phyloP scores from a whole-genome alignment of 1,284 basidiomycete genomes.

The Ustilago tritici region DNA sequence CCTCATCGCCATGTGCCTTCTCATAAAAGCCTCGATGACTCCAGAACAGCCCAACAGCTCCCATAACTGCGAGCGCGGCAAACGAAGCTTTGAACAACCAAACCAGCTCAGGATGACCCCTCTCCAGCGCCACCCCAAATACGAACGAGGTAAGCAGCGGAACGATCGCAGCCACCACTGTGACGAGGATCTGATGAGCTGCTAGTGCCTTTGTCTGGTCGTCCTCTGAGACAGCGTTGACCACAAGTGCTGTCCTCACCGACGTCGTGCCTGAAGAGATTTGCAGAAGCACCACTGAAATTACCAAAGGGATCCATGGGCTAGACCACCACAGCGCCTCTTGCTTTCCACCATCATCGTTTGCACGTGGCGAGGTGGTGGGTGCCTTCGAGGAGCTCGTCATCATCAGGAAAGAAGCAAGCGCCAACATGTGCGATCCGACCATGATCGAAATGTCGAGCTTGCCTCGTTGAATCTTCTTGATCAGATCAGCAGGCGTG shows the following conservation, averaged over 20 bases:
- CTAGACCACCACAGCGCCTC: constrained; percentile 33
- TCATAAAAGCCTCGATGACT: constrained; percentile 49
- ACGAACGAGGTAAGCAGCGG: constrained; percentile 56
- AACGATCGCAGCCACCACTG: constrained; percentile 52
- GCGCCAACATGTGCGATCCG: constrained; percentile 28
- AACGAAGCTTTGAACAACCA: constrained; percentile 58
- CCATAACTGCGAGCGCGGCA: constrained; percentile 39
- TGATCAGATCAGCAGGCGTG: constrained; percentile 47
- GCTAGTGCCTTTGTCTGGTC: constrained; percentile 58
- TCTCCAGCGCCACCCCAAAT: constrained; percentile 53
- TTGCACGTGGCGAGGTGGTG: constrained; percentile 11
- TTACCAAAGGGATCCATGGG: constrained; percentile 52
- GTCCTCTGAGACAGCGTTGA: constrained; percentile 55
- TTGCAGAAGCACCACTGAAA: constrained; percentile 52
- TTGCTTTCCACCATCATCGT: neutral
- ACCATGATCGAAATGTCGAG: constrained; percentile 58
- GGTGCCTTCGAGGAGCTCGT: constrained; percentile 41
- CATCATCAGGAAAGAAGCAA: constrained; percentile 42
- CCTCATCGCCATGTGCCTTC: constrained; percentile 45
- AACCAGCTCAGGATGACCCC: constrained; percentile 52
- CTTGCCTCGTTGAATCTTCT: constrained; percentile 55
- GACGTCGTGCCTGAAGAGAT: constrained; percentile 55
- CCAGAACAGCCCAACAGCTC: constrained; percentile 47
- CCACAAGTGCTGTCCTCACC: constrained; percentile 58
- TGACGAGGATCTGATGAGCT: constrained; percentile 62